phyloP scores from a whole-genome alignment of 2,329 filamentous ascomycete species.

The Nakataea oryzae region DNA sequence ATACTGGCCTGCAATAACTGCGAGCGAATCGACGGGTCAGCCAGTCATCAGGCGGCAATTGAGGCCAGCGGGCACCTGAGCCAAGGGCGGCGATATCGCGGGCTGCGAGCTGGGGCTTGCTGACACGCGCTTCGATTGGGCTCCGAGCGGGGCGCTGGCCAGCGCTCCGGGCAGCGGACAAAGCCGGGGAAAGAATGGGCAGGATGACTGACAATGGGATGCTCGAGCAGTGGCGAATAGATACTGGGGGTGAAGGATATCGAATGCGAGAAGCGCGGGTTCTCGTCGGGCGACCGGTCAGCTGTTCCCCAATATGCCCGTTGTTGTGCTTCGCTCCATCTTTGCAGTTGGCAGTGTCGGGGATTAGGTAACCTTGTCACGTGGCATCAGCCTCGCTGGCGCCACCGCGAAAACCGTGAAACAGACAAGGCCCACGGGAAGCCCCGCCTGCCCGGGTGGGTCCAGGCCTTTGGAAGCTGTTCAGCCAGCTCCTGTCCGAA shows the following conservation, averaged over 20 bases:
- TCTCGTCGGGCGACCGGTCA: background rate
- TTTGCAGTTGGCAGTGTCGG: background rate
- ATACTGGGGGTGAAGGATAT: slow-evolving; percentile 1
- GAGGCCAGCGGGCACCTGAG: background rate
- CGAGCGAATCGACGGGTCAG: background rate
- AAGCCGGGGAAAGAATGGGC: background rate
- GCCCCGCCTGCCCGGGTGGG: background rate
- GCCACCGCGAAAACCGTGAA: background rate
- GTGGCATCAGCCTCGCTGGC: background rate
- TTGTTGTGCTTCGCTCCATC: background rate
- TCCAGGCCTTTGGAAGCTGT: too few species aligned
- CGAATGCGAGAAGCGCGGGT: background rate
- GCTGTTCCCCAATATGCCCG: background rate
- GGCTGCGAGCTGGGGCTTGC: background rate
- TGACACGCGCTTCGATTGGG: background rate
- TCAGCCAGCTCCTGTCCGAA: too few species aligned
- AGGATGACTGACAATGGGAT: slow-evolving; percentile 1
- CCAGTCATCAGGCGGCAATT: background rate
- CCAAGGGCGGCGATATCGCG: background rate
- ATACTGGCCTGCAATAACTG: background rate
- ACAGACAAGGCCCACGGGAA: background rate
- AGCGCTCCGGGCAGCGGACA: background rate
- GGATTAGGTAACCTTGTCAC: background rate
- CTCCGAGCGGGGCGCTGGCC: background rate
- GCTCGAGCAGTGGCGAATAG: background rate